Conservation (phyloP, 495 filamentous ascomycete genomes). For the Tetracladium setigerum region DNA sequence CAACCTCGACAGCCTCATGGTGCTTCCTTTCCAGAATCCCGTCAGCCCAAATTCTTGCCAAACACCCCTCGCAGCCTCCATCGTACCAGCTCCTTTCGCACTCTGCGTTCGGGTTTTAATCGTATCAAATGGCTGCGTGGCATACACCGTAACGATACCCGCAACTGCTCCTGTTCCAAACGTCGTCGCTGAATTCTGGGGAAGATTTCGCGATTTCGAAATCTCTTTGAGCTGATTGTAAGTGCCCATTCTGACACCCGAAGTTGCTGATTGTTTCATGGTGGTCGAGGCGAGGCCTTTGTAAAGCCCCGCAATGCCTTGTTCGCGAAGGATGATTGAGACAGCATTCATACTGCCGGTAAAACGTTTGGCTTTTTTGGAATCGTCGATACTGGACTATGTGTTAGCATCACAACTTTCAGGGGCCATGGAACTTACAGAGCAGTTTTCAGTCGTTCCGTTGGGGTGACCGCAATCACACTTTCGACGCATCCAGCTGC, state of each 20-base stretch:
- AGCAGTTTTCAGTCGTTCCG: constrained; percentile 60
- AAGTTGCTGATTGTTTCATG: constrained; percentile 57
- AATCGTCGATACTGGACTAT: constrained; percentile 47
- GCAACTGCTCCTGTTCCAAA: constrained; percentile 55
- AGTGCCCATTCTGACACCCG: constrained; percentile 55
- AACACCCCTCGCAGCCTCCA: constrained; percentile 44
- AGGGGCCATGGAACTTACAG: constrained; percentile 16
- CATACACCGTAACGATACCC: constrained; percentile 50
- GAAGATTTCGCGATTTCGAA: constrained; percentile 34
- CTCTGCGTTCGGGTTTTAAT: constrained; percentile 58
- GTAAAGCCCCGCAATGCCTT: constrained; percentile 48
- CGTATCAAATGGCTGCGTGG: constrained; percentile 60
- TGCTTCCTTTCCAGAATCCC: constrained; percentile 59
- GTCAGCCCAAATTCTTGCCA: constrained; percentile 44
- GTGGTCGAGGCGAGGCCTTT: constrained; percentile 51
- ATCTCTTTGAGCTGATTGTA: constrained; percentile 60
- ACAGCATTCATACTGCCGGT: constrained; percentile 42
- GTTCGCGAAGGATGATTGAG: constrained; percentile 33
- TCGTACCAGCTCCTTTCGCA: constrained; percentile 40
- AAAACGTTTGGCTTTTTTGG: constrained; percentile 42
- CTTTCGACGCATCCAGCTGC: constrained; percentile 49
- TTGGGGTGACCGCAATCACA: constrained; percentile 53
- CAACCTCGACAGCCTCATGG: constrained; percentile 55
- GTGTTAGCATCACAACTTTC: no score
- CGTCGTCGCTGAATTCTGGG: constrained; percentile 28